Evolutionary conservation across 306 rosid species (phyloP).

Genomic region (Prunus dulcis): DNA sequence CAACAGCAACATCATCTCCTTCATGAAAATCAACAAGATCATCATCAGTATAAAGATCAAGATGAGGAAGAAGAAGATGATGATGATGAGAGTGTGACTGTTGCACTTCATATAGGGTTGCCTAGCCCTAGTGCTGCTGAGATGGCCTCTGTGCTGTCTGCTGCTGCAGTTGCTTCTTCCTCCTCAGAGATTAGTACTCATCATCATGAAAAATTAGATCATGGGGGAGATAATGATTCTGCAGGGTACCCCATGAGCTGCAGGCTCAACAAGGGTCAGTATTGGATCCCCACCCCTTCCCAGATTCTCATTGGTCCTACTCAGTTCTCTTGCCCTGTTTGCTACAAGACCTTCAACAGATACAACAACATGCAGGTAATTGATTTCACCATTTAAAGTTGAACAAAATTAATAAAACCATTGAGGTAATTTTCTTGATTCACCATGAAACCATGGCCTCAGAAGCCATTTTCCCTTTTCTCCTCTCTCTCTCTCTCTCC

Average conservation of each 20-base stretch:
- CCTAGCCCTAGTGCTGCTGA: constrained; percentile 96
- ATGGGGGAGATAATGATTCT: constrained; percentile 31
- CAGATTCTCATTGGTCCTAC: constrained; percentile 99
- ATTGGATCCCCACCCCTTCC: constrained; percentile 99
- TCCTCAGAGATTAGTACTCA: constrained; percentile 28
- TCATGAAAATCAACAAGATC: background rate
- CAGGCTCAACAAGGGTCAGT: constrained; percentile 83
- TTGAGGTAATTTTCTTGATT: background rate
- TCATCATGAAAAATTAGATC: constrained; percentile 27
- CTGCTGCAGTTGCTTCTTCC: constrained; percentile 33
- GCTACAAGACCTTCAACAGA: constrained; percentile 95
- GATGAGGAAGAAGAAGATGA: constrained; percentile 30
- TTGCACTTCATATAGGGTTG: constrained; percentile 94
- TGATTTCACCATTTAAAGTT: background rate
- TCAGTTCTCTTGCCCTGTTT: constrained; percentile 97
- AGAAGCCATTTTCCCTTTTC: background rate
- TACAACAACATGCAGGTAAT: constrained; percentile 98
- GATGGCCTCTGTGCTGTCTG: constrained; percentile 74
- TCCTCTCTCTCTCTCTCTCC: background rate
- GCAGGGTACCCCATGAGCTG: constrained; percentile 40
- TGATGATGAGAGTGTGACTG: constrained; percentile 46
- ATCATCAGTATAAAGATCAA: background rate
- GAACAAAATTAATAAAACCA: background rate
- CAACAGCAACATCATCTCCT: background rate
- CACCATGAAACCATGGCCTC: background rate